Evolutionary conservation across 2,329 filamentous ascomycete genomes (phyloP).

Genomic region (Apiospora rasikravindrae): DNA sequence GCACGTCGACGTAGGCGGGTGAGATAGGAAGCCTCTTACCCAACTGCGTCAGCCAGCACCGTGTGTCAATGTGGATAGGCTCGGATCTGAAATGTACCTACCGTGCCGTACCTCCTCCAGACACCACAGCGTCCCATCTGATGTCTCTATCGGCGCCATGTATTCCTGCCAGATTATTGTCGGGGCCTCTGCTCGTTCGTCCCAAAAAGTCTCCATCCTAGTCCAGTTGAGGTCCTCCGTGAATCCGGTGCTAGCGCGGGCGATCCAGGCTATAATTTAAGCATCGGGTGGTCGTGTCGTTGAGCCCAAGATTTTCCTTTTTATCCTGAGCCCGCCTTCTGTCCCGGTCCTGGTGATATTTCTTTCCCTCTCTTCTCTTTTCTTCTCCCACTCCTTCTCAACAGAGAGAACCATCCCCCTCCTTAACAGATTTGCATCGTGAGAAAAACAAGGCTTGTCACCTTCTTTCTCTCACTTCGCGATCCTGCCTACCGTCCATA

Average conservation of each 20-base stretch:
- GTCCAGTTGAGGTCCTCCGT: constrained; percentile 12
- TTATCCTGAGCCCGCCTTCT: constrained; percentile 12
- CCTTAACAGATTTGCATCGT: not conserved
- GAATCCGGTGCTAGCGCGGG: constrained; percentile 13
- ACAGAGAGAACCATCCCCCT: not conserved
- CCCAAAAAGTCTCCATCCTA: constrained; percentile 5
- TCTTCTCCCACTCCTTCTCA: not conserved
- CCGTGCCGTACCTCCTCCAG: not conserved
- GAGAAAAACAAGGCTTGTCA: not conserved
- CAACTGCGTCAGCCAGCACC: constrained; percentile 15
- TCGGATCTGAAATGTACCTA: not conserved
- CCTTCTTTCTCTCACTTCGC: not conserved
- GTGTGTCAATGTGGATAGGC: constrained; percentile 10
- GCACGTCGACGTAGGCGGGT: not conserved
- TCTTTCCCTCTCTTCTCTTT: not conserved
- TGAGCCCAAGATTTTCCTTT: constrained; percentile 11
- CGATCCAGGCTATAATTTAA: constrained; percentile 14
- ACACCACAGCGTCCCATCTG: not conserved
- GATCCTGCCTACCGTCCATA: not conserved
- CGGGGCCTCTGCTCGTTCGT: constrained; percentile 4
- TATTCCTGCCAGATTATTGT: not conserved
- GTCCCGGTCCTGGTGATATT: not conserved
- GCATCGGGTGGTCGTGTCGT: not conserved
- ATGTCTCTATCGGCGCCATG: not conserved
- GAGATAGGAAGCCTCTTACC: constrained; percentile 4